Base-by-base conservation (phyloP, 495 filamentous ascomycete species). In the Xylaria curta region DNA sequence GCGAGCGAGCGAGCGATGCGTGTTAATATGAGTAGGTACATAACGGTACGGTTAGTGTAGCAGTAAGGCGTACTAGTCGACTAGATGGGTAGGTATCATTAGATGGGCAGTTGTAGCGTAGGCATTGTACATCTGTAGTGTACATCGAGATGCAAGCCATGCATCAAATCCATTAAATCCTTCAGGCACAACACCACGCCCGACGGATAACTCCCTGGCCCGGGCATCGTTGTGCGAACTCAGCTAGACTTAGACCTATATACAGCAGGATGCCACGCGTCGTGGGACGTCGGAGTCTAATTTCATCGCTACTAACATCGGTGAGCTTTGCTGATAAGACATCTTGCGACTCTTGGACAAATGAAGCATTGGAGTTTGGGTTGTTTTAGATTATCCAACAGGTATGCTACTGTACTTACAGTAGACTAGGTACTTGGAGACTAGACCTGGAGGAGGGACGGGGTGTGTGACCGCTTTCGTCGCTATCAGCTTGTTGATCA, bases 141-240 rank as follows among this genome's bases (percentile, higher is more conserved):
- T 66, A 38, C 63, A 36, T 44, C 24, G 64, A 2, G 19, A 67
- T 42, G 65, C 65, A 67, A 56, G 49, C 64, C 64, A 54, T 66
- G 64, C 47, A 42, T 54, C 47, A 15, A 42, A 53, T 51, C 49
- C 49, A 56, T 56, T 67, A 54, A 56, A 67, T 67, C 65, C 65
- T 67, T 56, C 65, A 67, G 49, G 65, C 49, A 67, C 65, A 42
- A 44, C 12, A 67, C 49, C 19, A 54, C 13, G 33, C 36, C 65
- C 65, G 49, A 31, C 28, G 1, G 28, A 54, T 56, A 44, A 49
- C n/a, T 56, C 65, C 49, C 44, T 44, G 47, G 65, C 47, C 65
- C n/a, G 17, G 31, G 21, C 33, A 42, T 28, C 65, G 21, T 56
- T 56, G 47, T 56, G 64, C 24, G 42, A 56, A 67, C 53, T 54